A percentile compares a stretch with the other conserved stretches of the same genome.
Evolutionary conservation across 129 eudicot genomes (phyloP).

Genomic region (Chrysanthemum lavandulifolium): DNA sequence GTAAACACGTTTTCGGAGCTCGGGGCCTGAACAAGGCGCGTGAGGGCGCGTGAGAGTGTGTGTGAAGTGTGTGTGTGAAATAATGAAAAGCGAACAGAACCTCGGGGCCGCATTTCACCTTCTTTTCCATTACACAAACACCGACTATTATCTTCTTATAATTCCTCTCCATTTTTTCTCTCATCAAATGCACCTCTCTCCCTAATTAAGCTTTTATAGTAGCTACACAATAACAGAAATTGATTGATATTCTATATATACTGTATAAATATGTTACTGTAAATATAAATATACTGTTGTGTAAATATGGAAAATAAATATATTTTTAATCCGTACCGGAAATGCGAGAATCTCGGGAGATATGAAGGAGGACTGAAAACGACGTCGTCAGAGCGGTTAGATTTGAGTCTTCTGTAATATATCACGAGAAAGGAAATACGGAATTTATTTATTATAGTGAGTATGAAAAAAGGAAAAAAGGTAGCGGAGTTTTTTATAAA

Average conservation of each 20-base stretch:
- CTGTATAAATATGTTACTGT: background rate
- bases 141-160: conserved; percentile 66
- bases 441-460: background rate
- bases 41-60: conserved; percentile 16
- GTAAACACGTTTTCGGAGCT: conserved; percentile 20
- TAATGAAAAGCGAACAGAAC: conserved; percentile 49
- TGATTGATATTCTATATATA: background rate
- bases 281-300: background rate
- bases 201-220: conserved; percentile 6
- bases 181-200: conserved; percentile 14
- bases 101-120: conserved; percentile 99
- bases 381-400: too few relatives aligned
- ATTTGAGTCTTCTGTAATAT: background rate
- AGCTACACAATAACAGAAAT: background rate
- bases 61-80: conserved; percentile 12
- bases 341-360: conserved; percentile 20
- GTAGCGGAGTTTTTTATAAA: conserved; percentile 12
- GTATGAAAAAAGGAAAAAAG: conserved; percentile 17
- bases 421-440: conserved; percentile 1
- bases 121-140: conserved; percentile 99
- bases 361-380: background rate
- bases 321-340: conserved; percentile 17
- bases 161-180: conserved; percentile 9
- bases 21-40: conserved; percentile 13
- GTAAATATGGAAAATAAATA: background rate